These are phyloP conservation scores for Apocynum venetum DNA, from an alignment of 257 asterid genomes.

Conservation along the genomic window DNA sequence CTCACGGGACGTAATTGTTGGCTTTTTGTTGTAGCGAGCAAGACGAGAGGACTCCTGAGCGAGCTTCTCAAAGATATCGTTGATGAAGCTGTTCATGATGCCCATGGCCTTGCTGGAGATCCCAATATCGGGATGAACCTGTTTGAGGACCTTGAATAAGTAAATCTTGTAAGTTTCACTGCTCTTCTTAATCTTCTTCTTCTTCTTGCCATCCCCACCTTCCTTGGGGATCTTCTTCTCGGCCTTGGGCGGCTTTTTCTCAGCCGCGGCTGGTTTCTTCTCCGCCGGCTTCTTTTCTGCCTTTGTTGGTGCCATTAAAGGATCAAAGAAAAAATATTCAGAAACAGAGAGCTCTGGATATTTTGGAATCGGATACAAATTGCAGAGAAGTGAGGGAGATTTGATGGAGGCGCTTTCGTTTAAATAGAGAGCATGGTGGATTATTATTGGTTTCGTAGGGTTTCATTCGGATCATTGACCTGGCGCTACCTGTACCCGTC, in stretches of 20 bases:
- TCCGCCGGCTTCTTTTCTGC: conserved; percentile 19
- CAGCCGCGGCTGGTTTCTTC: conserved; percentile 22
- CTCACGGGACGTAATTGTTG: conserved; percentile 58
- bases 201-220: conserved; percentile 12
- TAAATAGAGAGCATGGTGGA: not conserved
- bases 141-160: conserved; percentile 64
- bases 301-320: conserved; percentile 22
- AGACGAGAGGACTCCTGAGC: conserved; percentile 47
- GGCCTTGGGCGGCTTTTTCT: conserved; percentile 22
- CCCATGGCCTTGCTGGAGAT: conserved; percentile 75
- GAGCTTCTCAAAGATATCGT: conserved; percentile 57
- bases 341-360: not conserved
- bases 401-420: not conserved
- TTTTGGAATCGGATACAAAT: not conserved
- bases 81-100: conserved; percentile 64
- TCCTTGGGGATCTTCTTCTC: conserved; percentile 9
- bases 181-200: conserved; percentile 50
- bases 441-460: not conserved
- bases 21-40: conserved; percentile 64
- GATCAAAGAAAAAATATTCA: not conserved
- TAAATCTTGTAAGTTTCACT: conserved; percentile 61
- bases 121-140: conserved; percentile 65
- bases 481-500: not conserved
- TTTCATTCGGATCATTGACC: not conserved
- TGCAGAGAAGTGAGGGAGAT: too few species aligned